These are phyloP conservation scores for Rhizoclosmatium sp. DNA, from an alignment of 192 early-diverging fungal genomes.

Conservation along the genomic window DNA sequence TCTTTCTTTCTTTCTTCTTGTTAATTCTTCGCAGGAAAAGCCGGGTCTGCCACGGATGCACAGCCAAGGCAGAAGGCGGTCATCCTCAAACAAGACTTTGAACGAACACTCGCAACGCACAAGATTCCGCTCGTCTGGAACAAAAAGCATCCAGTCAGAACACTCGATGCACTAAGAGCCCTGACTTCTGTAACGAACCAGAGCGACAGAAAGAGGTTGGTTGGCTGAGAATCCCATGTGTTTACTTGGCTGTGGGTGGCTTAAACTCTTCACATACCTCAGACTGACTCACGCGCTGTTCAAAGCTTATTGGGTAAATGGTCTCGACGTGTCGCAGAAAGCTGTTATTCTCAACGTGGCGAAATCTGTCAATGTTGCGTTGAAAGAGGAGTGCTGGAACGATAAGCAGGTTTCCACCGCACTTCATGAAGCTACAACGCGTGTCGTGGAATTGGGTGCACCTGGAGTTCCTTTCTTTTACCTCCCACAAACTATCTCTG, in stretches of 20 bases:
- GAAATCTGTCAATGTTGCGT: background rate
- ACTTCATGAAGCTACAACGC: slow-evolving; percentile 7
- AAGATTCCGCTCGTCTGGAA: slow-evolving; percentile 14
- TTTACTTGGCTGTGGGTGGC: background rate
- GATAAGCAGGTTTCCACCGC: background rate
- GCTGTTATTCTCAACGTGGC: slow-evolving; percentile 31
- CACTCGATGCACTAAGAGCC: slow-evolving; percentile 32
- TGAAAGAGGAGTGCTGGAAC: background rate
- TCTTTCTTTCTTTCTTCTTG: background rate
- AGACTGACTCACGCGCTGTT: slow-evolving; percentile 29
- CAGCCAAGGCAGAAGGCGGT: background rate
- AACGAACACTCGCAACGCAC: background rate
- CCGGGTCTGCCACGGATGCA: slow-evolving; percentile 37
- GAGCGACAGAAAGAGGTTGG: background rate
- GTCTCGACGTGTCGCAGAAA: slow-evolving; percentile 22
- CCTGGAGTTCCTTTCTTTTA: slow-evolving; percentile 42
- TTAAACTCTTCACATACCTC: background rate
- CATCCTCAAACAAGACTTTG: slow-evolving; percentile 12
- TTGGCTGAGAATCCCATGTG: background rate
- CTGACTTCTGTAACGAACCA: slow-evolving; percentile 8
- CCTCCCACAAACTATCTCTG: background rate
- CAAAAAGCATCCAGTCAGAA: slow-evolving; percentile 33
- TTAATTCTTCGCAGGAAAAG: slow-evolving; percentile 21
- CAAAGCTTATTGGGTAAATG: slow-evolving; percentile 40
- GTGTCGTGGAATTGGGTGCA: slow-evolving; percentile 32